Evolutionary conservation across 2,329 filamentous ascomycete species (phyloP).

Genomic region (Sporothrix sp.): DNA sequence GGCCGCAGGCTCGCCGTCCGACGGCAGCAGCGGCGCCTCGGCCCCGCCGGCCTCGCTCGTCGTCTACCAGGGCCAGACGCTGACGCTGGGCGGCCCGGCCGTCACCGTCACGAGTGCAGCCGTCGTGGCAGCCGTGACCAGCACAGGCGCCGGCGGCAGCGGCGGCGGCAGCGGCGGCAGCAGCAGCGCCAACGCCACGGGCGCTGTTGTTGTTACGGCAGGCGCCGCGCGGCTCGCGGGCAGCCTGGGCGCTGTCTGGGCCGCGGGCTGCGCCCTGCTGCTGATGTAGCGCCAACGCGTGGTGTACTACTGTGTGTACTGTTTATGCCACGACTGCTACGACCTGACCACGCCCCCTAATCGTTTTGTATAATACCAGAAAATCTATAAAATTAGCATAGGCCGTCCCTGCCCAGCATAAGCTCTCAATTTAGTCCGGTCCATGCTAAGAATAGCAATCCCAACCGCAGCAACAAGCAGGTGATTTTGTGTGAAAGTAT

Average conservation of each 20-base stretch:
- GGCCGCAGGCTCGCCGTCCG: neutral
- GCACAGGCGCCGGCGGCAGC: too few relatives aligned
- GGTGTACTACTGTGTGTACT: too few relatives aligned
- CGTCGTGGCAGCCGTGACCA: neutral
- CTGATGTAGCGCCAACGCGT: neutral
- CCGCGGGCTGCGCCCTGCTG: neutral
- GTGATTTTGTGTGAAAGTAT: too few relatives aligned
- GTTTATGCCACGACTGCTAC: too few relatives aligned
- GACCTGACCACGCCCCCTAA: too few relatives aligned
- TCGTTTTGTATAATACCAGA: too few relatives aligned
- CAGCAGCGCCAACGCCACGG: neutral
- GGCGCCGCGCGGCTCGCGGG: neutral
- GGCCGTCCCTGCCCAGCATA: too few relatives aligned
- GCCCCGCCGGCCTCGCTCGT: neutral
- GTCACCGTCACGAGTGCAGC: neutral
- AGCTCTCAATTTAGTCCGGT: too few relatives aligned
- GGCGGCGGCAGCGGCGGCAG: too few relatives aligned
- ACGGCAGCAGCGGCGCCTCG: neutral
- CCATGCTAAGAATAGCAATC: too few relatives aligned
- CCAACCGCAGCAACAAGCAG: too few relatives aligned
- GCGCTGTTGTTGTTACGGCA: neutral
- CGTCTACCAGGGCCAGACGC: neutral
- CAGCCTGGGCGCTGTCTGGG: neutral
- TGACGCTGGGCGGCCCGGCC: neutral
- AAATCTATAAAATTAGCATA: too few relatives aligned